phyloP scores from a whole-genome alignment of 305 asterid species.

The Fraxinus latifolia region DNA sequence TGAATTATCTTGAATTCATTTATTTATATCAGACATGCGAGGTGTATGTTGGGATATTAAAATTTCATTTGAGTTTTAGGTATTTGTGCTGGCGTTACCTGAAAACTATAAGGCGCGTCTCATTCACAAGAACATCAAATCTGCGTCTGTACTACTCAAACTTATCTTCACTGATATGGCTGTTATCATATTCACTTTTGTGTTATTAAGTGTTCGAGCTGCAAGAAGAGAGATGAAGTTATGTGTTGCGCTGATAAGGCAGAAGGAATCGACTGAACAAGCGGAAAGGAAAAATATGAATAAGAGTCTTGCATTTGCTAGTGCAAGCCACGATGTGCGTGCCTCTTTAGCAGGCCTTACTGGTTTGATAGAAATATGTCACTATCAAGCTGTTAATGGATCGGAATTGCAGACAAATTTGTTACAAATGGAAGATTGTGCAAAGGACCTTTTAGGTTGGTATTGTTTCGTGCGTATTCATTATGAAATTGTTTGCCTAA shows the following conservation, averaged over 20 bases:
- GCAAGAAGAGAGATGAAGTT: slow-evolving; percentile 58
- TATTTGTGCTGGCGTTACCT: slow-evolving; percentile 41
- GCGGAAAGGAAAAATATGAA: slow-evolving; percentile 71
- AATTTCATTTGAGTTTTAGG: slow-evolving; percentile 30
- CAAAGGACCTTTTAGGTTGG: slow-evolving; percentile 48
- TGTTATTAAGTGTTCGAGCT: slow-evolving; percentile 30
- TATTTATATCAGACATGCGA: neutral
- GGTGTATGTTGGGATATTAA: neutral
- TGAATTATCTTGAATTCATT: neutral
- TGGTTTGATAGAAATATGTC: slow-evolving; percentile 53
- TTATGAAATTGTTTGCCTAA: neutral
- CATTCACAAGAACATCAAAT: slow-evolving; percentile 27
- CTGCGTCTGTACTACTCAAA: slow-evolving; percentile 10
- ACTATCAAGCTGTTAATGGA: slow-evolving; percentile 24
- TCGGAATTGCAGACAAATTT: slow-evolving; percentile 38
- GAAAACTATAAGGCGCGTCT: slow-evolving; percentile 26
- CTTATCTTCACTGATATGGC: slow-evolving; percentile 25
- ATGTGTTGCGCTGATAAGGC: slow-evolving; percentile 51
- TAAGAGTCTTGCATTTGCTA: slow-evolving; percentile 61
- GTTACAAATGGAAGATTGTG: slow-evolving; percentile 39
- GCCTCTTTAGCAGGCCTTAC: slow-evolving; percentile 60
- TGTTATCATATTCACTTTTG: slow-evolving; percentile 26
- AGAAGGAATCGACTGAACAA: slow-evolving; percentile 74
- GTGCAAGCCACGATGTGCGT: slow-evolving; percentile 70
- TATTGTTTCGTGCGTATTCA: neutral